These are phyloP conservation scores for Apiotrichum brassicae DNA, from an alignment of 1,284 basidiomycete species.

Conservation along the genomic window DNA sequence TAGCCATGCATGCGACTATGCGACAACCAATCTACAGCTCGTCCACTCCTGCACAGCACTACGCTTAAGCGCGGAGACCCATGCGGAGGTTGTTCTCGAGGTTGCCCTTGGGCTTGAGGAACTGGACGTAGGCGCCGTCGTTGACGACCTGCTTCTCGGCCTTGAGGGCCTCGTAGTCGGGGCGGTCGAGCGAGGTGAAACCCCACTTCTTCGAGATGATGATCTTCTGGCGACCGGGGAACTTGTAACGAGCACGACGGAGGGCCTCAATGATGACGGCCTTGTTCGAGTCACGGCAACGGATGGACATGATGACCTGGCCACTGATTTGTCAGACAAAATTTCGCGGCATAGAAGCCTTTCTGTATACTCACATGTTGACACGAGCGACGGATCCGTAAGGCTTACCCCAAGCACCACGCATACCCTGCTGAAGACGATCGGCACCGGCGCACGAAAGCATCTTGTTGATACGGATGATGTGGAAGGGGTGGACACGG, in stretches of 20 bases:
- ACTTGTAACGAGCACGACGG: slow-evolving; percentile 97
- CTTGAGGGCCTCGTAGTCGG: slow-evolving; percentile 83
- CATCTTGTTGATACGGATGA: slow-evolving; percentile 99
- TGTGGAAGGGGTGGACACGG: slow-evolving; percentile 97
- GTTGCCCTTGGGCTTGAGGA: slow-evolving; percentile 78
- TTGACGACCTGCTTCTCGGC: slow-evolving; percentile 79
- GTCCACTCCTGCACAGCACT: slow-evolving; percentile 7
- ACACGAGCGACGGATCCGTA: slow-evolving; percentile 60
- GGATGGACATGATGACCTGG: slow-evolving; percentile 92
- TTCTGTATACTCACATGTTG: slow-evolving; percentile 37
- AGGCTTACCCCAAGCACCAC: slow-evolving; percentile 99
- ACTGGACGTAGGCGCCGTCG: slow-evolving; percentile 57
- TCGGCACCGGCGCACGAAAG: slow-evolving; percentile 98
- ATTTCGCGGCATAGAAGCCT: neutral
- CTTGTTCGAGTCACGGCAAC: slow-evolving; percentile 83
- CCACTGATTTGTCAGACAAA: slow-evolving; percentile 56
- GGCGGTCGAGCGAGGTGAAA: slow-evolving; percentile 90
- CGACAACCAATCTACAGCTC: slow-evolving; percentile 11
- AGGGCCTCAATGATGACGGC: slow-evolving; percentile 93
- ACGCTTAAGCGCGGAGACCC: slow-evolving; percentile 61
- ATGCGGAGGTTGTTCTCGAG: slow-evolving; percentile 77
- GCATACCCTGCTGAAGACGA: slow-evolving; percentile 97
- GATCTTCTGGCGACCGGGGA: slow-evolving; percentile 98
- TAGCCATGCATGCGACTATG: slow-evolving; percentile 20
- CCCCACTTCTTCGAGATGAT: slow-evolving; percentile 97